Base-by-base conservation (phyloP, 2,329 filamentous ascomycete genomes). In the Xenoacremonium recifei region DNA sequence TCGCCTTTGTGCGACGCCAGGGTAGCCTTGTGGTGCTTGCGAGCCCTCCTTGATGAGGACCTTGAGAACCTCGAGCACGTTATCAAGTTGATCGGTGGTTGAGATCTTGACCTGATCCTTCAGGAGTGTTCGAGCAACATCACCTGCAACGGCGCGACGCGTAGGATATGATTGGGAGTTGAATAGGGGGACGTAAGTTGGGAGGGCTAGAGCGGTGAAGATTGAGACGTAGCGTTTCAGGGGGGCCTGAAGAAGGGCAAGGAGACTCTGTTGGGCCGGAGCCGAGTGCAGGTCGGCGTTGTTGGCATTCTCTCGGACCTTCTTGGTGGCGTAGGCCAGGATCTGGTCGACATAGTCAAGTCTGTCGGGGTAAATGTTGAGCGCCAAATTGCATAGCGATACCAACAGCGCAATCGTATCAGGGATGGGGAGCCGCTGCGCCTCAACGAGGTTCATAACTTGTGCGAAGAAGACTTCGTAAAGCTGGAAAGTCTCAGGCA, bases 381-480 rank as follows among this genome's bases (percentile, higher is more conserved):
- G 77, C 9, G 95, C 90, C 42, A 99, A 79, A 56, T 97, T 97
- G 29, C 87, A 84, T 30, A 99, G 75, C 4, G 93, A 99, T n/a
- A 95, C 92, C 33, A 97, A 75, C 31, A 99, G 72, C 9, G 91
- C 93, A 55, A 96, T 93, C 15, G 88, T 95, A 63, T 99, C 95
- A 64, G 95, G 90, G 51, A 99, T 92, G 1, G 91, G 87, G 39
- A 99, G 76, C 53, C 89, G 85, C 60, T 96, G 89, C 39, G 87
- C 88, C 66, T 90, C 92, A 48, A 97, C 91, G 38, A 99, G 74
- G 58, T 92, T 91, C 61, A 95, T 87, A 48, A 97, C 93, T 66
- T 97, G 93, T 38, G 90, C 85, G 60, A 97, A 95, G 75, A 97
- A 99, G 45, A 97, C 89, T 67, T 97, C 91, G 65, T 97, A 97